Percentiles rank a stretch among this genome's conserved stretches.
These are phyloP conservation scores for Anthracocystis setariae DNA, from an alignment of 1,284 basidiomycete genomes.

Conservation along the genomic window DNA sequence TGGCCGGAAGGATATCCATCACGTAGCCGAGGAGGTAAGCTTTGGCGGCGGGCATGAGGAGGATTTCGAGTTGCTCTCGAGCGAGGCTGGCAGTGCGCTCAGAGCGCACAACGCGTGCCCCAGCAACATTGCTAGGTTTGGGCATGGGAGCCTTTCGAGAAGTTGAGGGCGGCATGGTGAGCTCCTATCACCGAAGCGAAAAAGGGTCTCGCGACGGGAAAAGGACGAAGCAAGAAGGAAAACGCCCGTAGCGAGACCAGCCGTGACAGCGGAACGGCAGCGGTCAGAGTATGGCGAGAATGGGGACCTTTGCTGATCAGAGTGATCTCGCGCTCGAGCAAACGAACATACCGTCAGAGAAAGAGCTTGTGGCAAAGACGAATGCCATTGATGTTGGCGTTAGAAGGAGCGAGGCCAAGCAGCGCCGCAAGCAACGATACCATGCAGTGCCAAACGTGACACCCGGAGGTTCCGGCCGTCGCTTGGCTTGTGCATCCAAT, in stretches of 20 bases:
- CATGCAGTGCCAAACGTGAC: not conserved
- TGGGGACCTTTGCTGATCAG: too few relatives aligned
- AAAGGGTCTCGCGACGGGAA: not conserved
- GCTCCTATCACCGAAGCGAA: not conserved
- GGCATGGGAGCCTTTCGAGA: conserved; percentile 2
- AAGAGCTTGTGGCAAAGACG: too few relatives aligned
- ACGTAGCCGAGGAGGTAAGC: conserved; percentile 59
- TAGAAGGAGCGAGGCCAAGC: too few relatives aligned
- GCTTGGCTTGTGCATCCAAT: conserved; percentile 2
- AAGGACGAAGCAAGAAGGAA: not conserved
- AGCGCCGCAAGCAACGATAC: too few relatives aligned
- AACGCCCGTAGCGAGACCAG: too few relatives aligned
- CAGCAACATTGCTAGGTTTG: conserved; percentile 4
- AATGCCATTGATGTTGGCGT: not conserved
- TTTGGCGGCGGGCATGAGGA: conserved; percentile 54
- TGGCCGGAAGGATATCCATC: conserved; percentile 57
- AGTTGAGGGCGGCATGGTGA: conserved; percentile 14
- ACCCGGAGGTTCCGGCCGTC: conserved; percentile 8
- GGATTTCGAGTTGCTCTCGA: conserved; percentile 32
- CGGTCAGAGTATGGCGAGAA: too few relatives aligned
- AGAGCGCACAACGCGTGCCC: conserved; percentile 5
- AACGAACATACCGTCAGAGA: too few relatives aligned
- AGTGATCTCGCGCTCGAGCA: too few relatives aligned
- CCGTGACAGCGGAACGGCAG: too few relatives aligned
- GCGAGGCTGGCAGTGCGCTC: conserved; percentile 3